A percentile compares a stretch with the other conserved stretches of the same genome.
Conservation (phyloP, 2,329 filamentous ascomycete species). For the Aspergillus uvarum region DNA sequence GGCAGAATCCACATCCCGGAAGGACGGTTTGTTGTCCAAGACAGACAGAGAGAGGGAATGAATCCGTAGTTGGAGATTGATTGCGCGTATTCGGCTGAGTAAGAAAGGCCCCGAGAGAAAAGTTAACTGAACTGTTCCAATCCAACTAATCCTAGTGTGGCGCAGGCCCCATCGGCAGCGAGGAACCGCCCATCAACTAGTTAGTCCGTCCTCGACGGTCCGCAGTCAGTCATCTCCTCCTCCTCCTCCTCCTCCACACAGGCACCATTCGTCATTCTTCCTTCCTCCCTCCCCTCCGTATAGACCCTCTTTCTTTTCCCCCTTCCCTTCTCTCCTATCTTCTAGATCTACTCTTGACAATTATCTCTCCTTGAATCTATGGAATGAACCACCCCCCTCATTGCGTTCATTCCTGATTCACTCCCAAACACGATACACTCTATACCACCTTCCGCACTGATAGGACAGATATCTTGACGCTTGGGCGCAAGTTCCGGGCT, state of each 20-base stretch:
- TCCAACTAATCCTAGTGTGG: slow-evolving; percentile 20
- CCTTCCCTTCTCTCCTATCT: slow-evolving; percentile 4
- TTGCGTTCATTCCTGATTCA: slow-evolving; percentile 18
- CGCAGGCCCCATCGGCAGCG: slow-evolving; percentile 22
- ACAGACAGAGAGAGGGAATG: neutral
- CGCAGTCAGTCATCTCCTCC: neutral
- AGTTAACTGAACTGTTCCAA: neutral
- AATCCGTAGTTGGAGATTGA: neutral
- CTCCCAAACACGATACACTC: slow-evolving; percentile 13
- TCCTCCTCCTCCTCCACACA: slow-evolving; percentile 12
- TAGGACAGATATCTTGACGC: slow-evolving; percentile 33
- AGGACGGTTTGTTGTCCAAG: neutral
- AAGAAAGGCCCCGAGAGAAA: slow-evolving; percentile 2
- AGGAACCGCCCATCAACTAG: neutral
- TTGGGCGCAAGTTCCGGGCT: slow-evolving; percentile 32
- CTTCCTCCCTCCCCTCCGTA: slow-evolving; percentile 6
- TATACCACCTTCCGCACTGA: slow-evolving; percentile 19
- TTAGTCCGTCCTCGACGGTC: neutral
- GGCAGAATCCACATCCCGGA: neutral
- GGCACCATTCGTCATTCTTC: slow-evolving; percentile 22
- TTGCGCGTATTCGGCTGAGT: slow-evolving; percentile 20
- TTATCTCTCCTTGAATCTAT: slow-evolving; percentile 3
- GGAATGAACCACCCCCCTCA: slow-evolving; percentile 19
- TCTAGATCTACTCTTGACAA: neutral
- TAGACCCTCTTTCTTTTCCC: slow-evolving; percentile 12